These are phyloP conservation scores for Wickerhamomyces chambardii DNA, from an alignment of 805 yeast genomes.

Conservation along the genomic window DNA sequence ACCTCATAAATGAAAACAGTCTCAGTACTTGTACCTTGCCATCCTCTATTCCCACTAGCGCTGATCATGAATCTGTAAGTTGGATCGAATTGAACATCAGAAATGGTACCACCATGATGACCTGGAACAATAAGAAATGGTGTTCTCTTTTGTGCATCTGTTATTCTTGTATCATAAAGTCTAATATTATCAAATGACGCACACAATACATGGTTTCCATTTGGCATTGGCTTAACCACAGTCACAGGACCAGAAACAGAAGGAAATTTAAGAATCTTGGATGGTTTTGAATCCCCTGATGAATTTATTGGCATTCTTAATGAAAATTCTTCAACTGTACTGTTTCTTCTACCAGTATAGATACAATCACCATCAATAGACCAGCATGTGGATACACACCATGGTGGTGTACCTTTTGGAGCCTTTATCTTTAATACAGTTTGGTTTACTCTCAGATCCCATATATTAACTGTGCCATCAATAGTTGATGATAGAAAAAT, in stretches of 20 bases:
- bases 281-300: slow-evolving; percentile 35
- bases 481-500: slow-evolving; percentile 73
- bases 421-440: slow-evolving; percentile 41
- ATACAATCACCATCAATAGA: slow-evolving; percentile 71
- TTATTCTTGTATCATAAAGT: slow-evolving; percentile 60
- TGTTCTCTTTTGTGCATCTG: slow-evolving; percentile 23
- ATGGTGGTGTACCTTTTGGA: slow-evolving; percentile 73
- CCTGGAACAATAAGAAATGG: slow-evolving; percentile 94
- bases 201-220: slow-evolving; percentile 68
- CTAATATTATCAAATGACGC: slow-evolving; percentile 90
- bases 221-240: slow-evolving; percentile 71
- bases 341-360: slow-evolving; percentile 84
- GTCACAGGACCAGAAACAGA: slow-evolving; percentile 87
- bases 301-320: slow-evolving; percentile 42
- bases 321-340: slow-evolving; percentile 71
- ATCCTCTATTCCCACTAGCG: slow-evolving; percentile 92
- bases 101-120: slow-evolving; percentile 87
- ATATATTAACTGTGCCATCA: slow-evolving; percentile 72
- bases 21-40: slow-evolving; percentile 82
- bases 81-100: slow-evolving; percentile 74
- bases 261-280: slow-evolving; percentile 65
- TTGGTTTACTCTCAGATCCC: slow-evolving; percentile 61
- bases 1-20: slow-evolving; percentile 79
- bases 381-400: slow-evolving; percentile 92
- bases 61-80: slow-evolving; percentile 83